phyloP scores from a whole-genome alignment of 192 early-diverging fungal species.

The Geranomyces variabilis region DNA sequence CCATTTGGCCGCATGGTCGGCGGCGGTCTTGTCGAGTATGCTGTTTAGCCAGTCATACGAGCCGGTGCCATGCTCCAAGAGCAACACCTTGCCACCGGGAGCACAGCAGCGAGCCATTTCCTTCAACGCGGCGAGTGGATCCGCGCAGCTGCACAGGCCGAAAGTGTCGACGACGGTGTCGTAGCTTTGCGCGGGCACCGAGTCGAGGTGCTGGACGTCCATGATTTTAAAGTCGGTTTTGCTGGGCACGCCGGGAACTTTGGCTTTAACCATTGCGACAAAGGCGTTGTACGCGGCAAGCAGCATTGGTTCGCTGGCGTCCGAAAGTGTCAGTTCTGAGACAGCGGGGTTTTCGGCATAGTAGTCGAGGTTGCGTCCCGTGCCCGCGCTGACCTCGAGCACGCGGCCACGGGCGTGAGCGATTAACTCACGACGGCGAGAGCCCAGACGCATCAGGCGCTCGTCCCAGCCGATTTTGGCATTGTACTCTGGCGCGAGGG shows the following conservation, averaged over 20 bases:
- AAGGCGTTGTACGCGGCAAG: constrained; percentile 43
- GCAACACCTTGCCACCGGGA: constrained; percentile 52
- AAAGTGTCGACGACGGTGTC: constrained; percentile 73
- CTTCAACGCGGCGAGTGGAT: constrained; percentile 56
- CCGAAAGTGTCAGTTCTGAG: constrained; percentile 53
- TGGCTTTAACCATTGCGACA: constrained; percentile 25
- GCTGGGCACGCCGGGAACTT: constrained; percentile 18
- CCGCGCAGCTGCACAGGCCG: constrained; percentile 62
- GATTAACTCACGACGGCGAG: constrained; percentile 51
- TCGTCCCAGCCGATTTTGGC: constrained; percentile 63
- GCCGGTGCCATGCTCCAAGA: constrained; percentile 68
- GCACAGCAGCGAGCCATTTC: constrained; percentile 52
- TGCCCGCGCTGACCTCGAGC: constrained; percentile 66
- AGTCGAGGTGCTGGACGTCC: constrained; percentile 41
- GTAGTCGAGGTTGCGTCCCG: constrained; percentile 64
- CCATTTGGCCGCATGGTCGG: constrained; percentile 63
- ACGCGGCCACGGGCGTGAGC: constrained; percentile 56
- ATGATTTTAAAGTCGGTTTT: constrained; percentile 36
- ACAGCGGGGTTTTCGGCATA: constrained; percentile 48
- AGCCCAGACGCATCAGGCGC: constrained; percentile 58
- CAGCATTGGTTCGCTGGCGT: constrained; percentile 58
- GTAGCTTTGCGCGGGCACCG: constrained; percentile 33
- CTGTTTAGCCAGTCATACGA: constrained; percentile 58
- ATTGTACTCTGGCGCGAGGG: constrained; percentile 60
- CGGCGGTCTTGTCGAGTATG: constrained; percentile 60